Base-by-base conservation (phyloP, 1,284 basidiomycete species). In the Neonothopanus nambi region DNA sequence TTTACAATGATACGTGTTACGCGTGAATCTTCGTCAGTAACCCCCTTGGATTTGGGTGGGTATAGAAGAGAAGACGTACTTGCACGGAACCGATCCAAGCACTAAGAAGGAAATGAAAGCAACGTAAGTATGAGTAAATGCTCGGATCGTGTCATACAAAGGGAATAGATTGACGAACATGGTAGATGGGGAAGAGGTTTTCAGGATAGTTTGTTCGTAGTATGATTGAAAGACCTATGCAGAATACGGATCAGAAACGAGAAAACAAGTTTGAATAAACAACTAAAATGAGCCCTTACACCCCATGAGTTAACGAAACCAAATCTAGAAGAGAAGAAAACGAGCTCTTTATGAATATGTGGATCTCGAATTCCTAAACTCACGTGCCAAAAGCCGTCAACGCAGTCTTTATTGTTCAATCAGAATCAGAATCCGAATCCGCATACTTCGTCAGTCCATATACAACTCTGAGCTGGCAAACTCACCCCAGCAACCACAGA, bases 31-130 rank as follows among this genome's bases (percentile, higher is more conserved):
- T 28, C 26, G 17, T n/a, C 20, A 48, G 33, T 15, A 17, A 11
- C 26, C 20, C 18, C 20, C 15, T 13, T 20, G 9, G 23, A 28
- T 41, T 9, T 45, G 78, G 43, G 78, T 62, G 0, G 33, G 15
- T 13, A 17, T 40, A 12, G 23, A 30, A 41, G 17, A 24, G 33
- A 30, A 23, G 40, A 20, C n/a, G 0, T 13, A 48, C 52, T 30
- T 53, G 52, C 17, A 53, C 45, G 23, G 79, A 79, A 5, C 80
- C 80, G 44, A 83, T 80, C 81, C 80, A 83, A 21, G 79, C 73
- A 17, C 76, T 79, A 39, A 8, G 41, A 15, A 20, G 42, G 38
- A 15, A 4, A 28, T 36, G 17, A 40, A 15, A n/a, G 6, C 23
- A 28, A 17, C n/a, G 23, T 42, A n/a, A 37, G 21, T 43, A n/a